Conservation (phyloP, 2,329 filamentous ascomycete species). For the Colletotrichum scovillei region DNA sequence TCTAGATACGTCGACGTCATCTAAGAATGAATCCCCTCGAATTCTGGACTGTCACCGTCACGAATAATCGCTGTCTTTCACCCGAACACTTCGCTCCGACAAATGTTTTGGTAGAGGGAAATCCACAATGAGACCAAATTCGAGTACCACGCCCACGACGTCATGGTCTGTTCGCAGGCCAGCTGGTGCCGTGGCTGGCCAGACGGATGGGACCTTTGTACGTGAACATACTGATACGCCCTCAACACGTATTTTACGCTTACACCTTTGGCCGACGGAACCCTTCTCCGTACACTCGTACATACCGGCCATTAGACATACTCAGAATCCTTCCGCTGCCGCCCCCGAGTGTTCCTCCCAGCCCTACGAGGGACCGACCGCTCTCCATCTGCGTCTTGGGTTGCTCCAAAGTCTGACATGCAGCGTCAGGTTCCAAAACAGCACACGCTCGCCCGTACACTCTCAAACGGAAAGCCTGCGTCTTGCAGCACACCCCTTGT, state of each 20-base stretch:
- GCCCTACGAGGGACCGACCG: conserved; percentile 32
- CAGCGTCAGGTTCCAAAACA: conserved; percentile 31
- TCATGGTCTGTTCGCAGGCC: background rate
- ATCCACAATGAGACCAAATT: background rate
- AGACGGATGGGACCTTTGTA: background rate
- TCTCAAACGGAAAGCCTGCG: conserved; percentile 22
- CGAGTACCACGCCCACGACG: background rate
- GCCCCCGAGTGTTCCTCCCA: conserved; percentile 28
- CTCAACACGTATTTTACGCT: background rate
- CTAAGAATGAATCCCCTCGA: background rate
- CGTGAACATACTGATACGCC: background rate
- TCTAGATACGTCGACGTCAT: conserved; percentile 18
- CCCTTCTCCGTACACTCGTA: background rate
- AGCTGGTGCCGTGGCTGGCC: conserved; percentile 3
- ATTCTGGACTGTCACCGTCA: background rate
- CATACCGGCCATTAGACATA: conserved; percentile 9
- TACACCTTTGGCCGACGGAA: conserved; percentile 7
- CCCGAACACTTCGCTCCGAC: background rate
- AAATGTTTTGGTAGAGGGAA: background rate
- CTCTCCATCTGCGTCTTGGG: conserved; percentile 12
- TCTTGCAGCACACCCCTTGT: conserved; percentile 10
- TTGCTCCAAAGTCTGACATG: conserved; percentile 32
- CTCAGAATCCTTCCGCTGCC: conserved; percentile 35
- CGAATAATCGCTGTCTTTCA: background rate
- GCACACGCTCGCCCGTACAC: conserved; percentile 14